phyloP scores from a whole-genome alignment of 371 early-diverging fungal genomes.

The Apophysomyces variabilis region DNA sequence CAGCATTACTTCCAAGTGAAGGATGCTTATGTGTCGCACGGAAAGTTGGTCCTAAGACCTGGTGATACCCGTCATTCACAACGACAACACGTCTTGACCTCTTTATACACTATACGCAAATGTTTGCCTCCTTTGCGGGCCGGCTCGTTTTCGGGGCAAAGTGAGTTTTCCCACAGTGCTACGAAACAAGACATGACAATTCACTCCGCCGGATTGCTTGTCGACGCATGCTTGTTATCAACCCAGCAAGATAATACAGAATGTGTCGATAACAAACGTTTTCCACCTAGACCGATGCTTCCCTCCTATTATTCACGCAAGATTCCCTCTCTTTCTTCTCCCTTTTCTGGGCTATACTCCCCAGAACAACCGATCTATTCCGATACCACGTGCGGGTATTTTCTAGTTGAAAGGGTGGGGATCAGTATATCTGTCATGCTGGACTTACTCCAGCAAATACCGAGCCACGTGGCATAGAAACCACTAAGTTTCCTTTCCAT shows the following conservation, averaged over 20 bases:
- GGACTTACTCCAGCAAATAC: constrained; percentile 16
- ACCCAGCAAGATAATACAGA: background rate
- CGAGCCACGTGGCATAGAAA: constrained; percentile 7
- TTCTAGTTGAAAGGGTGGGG: constrained; percentile 23
- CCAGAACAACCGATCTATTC: constrained; percentile 17
- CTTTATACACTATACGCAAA: constrained; percentile 33
- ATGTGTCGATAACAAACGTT: background rate
- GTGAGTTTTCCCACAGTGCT: constrained; percentile 18
- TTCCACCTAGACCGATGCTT: constrained; percentile 20
- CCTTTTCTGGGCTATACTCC: background rate
- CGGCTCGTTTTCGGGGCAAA: constrained; percentile 33
- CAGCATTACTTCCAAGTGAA: constrained; percentile 47
- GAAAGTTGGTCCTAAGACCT: constrained; percentile 41
- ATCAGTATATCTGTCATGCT: constrained; percentile 21
- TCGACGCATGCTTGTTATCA: constrained; percentile 23
- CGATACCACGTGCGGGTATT: constrained; percentile 23
- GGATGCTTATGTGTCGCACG: constrained; percentile 54
- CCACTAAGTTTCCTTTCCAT: background rate
- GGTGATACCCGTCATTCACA: constrained; percentile 3
- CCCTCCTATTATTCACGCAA: constrained; percentile 15
- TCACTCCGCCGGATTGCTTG: background rate
- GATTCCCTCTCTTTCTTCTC: constrained; percentile 2
- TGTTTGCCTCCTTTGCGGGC: constrained; percentile 29
- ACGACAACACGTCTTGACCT: constrained; percentile 13
- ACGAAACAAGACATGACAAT: constrained; percentile 17